phyloP scores from a whole-genome alignment of 2,329 filamentous ascomycete species.

The Talaromyces sp. region DNA sequence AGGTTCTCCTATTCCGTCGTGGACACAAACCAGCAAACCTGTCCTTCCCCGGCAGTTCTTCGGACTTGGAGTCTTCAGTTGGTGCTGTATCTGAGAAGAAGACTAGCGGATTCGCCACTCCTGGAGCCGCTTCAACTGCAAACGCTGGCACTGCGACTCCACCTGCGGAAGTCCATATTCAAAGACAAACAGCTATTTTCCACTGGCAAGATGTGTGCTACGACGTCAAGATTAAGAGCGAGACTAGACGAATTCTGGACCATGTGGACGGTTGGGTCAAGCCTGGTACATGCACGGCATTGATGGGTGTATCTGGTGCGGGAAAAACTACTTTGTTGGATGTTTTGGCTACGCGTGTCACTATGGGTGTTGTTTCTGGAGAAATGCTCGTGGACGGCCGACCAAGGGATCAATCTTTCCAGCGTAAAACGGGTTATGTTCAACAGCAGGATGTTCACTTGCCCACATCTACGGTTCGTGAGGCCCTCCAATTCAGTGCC shows the following conservation, averaged over 20 bases:
- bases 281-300: constrained; percentile 81
- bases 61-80: constrained; percentile 7
- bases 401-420: constrained; percentile 76
- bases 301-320: constrained; percentile 90
- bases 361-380: constrained; percentile 83
- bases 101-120: background rate
- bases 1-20: constrained; percentile 71
- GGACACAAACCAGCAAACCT: constrained; percentile 52
- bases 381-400: constrained; percentile 81
- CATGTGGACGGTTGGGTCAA: constrained; percentile 92
- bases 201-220: constrained; percentile 85
- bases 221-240: constrained; percentile 75
- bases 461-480: constrained; percentile 79
- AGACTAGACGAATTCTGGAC: constrained; percentile 73
- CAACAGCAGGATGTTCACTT: constrained; percentile 92
- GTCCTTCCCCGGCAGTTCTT: constrained; percentile 11
- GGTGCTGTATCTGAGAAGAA: constrained; percentile 4
- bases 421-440: constrained; percentile 87
- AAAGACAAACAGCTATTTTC: constrained; percentile 73
- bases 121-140: background rate
- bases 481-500: constrained; percentile 83
- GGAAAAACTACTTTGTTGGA: constrained; percentile 91
- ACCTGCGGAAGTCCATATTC: constrained; percentile 42
- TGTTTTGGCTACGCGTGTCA: constrained; percentile 78
- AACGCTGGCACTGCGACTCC: background rate